phyloP scores from a whole-genome alignment of 1,139 yeast species.

The Kodamaea sp. region DNA sequence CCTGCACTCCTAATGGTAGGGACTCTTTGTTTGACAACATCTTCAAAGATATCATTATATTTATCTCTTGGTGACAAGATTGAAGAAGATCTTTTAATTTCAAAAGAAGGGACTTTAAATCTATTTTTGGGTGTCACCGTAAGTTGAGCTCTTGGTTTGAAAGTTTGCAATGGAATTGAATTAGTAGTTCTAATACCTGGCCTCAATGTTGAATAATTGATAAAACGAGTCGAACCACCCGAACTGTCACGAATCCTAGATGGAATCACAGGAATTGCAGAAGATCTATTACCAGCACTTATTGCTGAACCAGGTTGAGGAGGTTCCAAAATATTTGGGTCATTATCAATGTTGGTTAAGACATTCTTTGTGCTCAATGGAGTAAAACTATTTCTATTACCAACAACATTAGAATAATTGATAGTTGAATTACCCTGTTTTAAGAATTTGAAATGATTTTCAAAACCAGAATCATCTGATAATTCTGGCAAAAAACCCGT shows the following conservation, averaged over 20 bases:
- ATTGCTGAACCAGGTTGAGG: conserved; percentile 17
- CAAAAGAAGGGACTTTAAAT: conserved; percentile 45
- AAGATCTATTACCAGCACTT: too few species aligned
- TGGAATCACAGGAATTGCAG: too few species aligned
- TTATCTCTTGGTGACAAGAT: conserved; percentile 35
- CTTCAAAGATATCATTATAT: conserved; percentile 44
- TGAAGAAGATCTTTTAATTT: conserved; percentile 37
- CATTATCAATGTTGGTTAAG: conserved; percentile 23
- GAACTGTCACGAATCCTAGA: too few species aligned
- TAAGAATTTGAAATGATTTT: conserved; percentile 32
- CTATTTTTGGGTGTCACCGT: conserved; percentile 9
- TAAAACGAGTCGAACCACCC: too few species aligned
- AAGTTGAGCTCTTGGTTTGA: conserved; percentile 1
- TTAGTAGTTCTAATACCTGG: conserved; percentile 4
- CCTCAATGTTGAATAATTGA: conserved; percentile 1
- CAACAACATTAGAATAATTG: conserved; percentile 19
- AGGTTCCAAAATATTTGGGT: conserved; percentile 20
- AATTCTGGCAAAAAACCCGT: conserved; percentile 44
- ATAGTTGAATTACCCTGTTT: conserved; percentile 17
- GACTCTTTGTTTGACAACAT: conserved; percentile 20
- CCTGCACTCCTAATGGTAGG: conserved; percentile 42
- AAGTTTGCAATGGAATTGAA: background rate
- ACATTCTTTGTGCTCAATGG: conserved; percentile 31
- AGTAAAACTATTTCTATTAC: conserved; percentile 23
- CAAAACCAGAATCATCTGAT: conserved; percentile 48